Evolutionary conservation across 495 filamentous ascomycete species (phyloP), one percentile per base, ranked within the genome.

Genomic region (Penicillium bovifimosum): DNA sequence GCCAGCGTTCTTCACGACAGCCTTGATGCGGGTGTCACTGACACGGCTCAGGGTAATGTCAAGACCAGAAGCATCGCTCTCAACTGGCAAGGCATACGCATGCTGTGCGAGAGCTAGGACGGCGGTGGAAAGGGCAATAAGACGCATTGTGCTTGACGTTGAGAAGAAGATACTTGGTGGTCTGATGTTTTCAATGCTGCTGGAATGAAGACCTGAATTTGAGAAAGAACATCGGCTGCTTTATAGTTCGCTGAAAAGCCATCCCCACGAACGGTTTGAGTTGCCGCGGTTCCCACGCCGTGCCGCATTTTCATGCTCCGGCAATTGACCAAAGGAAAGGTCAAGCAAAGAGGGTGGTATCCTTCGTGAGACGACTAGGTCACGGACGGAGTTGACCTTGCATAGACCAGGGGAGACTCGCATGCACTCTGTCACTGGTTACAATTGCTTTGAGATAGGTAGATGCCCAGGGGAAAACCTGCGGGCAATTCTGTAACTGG

Each of bases 1-100:
- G 28, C 81, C 84, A 35, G 67, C 77, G 69, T 87, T 86, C 45
- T 76, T 83, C 45, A 86, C 74, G 20, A 74, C 72, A 5, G 82
- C 80, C 64, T 82, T 81, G 58, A 86, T 76, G 31, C 70, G 75
- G 39, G 78, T 78, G 60, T 81, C 80, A 51, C 72, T 71, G 27
- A 74, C 69, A 51, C 78, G 73, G 45, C 73, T 70, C 48, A 84
- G 70, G 41, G 74, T 74, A 45, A 85, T 76, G 52, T 70, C 66
- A 35, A 86, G 64, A 31, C 68, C 75, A 13, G 73, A 59, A 41
- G 70, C 69, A 50, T 64, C 56, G 28, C 67, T 35, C 47, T 79
- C 66, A 48, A 78, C 60, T 17, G 75, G 75, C 41, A 73, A 62
- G 52, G 62, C 58, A 9, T 46, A 52, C 31, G 72, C 71, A 38